phyloP scores from a whole-genome alignment of 1,284 basidiomycete genomes.

The Ustilago bromivora region DNA sequence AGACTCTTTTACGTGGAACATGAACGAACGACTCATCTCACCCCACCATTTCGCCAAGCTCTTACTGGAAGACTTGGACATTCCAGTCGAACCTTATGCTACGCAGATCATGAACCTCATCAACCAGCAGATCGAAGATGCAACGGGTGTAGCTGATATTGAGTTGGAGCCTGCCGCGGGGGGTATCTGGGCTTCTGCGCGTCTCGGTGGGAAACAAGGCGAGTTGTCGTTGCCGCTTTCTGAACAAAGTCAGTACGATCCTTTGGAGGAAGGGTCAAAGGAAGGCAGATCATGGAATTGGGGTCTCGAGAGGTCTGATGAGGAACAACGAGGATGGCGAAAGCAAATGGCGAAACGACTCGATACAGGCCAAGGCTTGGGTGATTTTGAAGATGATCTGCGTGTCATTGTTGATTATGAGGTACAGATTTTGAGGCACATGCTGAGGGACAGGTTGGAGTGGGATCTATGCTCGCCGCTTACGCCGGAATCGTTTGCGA shows the following conservation, averaged over 20 bases:
- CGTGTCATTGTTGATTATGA: constrained; percentile 76
- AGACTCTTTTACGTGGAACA: constrained; percentile 97
- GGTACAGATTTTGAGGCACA: constrained; percentile 92
- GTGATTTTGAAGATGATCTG: constrained; percentile 63
- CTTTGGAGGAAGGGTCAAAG: constrained; percentile 30
- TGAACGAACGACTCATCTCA: constrained; percentile 80
- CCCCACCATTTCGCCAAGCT: constrained; percentile 85
- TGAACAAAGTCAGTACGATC: constrained; percentile 36
- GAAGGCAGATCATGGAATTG: constrained; percentile 46
- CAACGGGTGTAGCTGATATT: constrained; percentile 73
- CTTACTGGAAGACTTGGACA: constrained; percentile 88
- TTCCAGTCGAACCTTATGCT: constrained; percentile 78
- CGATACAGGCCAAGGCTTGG: constrained; percentile 32
- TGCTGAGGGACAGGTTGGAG: constrained; percentile 93
- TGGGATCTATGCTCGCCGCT: constrained; percentile 95
- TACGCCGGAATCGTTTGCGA: constrained; percentile 87
- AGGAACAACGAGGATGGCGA: constrained; percentile 36
- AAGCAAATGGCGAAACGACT: constrained; percentile 37
- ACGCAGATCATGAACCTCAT: constrained; percentile 87
- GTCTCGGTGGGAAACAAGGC: constrained; percentile 25
- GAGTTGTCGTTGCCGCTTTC: constrained; percentile 18
- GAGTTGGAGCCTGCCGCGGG: constrained; percentile 51
- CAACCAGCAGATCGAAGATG: constrained; percentile 87
- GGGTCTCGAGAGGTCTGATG: constrained; percentile 31
- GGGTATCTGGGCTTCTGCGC: constrained; percentile 40